These are phyloP conservation scores for Ceratocystis destructans DNA, from an alignment of 2,329 filamentous ascomycete species.

Conservation along the genomic window DNA sequence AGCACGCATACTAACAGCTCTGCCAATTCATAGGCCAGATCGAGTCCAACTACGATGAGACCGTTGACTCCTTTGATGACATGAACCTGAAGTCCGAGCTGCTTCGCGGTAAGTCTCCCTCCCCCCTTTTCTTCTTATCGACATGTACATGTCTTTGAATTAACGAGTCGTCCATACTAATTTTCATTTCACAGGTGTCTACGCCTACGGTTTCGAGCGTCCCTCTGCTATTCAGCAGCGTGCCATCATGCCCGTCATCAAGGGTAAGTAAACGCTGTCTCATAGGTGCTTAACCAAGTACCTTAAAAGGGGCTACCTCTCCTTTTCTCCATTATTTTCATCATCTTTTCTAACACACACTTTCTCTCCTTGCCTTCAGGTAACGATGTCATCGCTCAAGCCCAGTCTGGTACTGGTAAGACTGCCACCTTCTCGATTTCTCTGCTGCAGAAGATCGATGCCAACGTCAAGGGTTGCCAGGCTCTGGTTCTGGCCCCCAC, in stretches of 20 bases:
- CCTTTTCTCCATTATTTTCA: background rate
- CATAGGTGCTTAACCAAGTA: background rate
- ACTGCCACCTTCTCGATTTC: conserved; percentile 99
- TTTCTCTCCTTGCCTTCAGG: conserved; percentile 34
- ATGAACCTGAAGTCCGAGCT: conserved; percentile 97
- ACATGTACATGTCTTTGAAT: background rate
- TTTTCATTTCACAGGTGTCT: conserved; percentile 52
- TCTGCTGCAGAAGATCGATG: conserved; percentile 96
- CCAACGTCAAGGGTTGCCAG: conserved; percentile 89
- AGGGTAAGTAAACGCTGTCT: conserved; percentile 50
- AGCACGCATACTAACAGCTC: conserved; percentile 2
- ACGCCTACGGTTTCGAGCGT: conserved; percentile 99
- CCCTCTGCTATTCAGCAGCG: conserved; percentile 99
- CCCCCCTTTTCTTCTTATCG: conserved; percentile 6
- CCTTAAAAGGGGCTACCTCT: background rate
- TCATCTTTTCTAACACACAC: background rate
- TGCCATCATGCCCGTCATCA: conserved; percentile 99
- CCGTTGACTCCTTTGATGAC: conserved; percentile 95
- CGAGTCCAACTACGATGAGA: conserved; percentile 99
- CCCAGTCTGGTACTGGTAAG: conserved; percentile 99
- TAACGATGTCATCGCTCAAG: conserved; percentile 98
- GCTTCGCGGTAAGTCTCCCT: conserved; percentile 54
- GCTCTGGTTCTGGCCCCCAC: conserved; percentile 95
- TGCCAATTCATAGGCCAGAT: conserved; percentile 61
- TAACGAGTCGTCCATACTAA: background rate